Percentiles rank a stretch among this genome's conserved stretches.
These are phyloP conservation scores for Pythium guiyangense DNA, from an alignment of 352 stramenopile species.

Conservation along the genomic window DNA sequence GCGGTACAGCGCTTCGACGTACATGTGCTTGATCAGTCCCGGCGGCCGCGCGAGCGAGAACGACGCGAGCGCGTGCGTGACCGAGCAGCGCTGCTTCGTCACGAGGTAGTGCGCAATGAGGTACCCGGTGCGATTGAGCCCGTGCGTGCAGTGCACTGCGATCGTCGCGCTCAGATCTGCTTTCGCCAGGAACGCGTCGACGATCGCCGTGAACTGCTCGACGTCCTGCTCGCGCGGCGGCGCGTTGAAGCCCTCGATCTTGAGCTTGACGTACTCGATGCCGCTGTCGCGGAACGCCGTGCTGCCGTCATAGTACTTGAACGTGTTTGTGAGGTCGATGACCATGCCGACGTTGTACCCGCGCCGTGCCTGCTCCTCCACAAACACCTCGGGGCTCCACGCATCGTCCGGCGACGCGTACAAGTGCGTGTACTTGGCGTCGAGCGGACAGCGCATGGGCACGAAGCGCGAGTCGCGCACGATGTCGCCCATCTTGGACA, in stretches of 20 bases:
- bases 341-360: constrained; percentile 54
- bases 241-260: constrained; percentile 65
- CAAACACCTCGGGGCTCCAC: constrained; percentile 57
- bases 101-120: constrained; percentile 75
- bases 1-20: constrained; percentile 69
- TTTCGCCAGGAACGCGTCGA: constrained; percentile 50
- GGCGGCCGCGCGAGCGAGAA: constrained; percentile 59
- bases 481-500: constrained; percentile 62
- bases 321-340: constrained; percentile 82
- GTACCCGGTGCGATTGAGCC: constrained; percentile 76
- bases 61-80: too few species aligned
- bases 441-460: constrained; percentile 63
- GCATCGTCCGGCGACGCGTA: constrained; percentile 31
- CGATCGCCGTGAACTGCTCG: constrained; percentile 53
- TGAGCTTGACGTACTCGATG: constrained; percentile 74
- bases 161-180: constrained; percentile 40
- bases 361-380: constrained; percentile 31
- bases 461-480: constrained; percentile 12
- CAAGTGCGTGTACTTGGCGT: constrained; percentile 52
- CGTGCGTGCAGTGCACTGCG: constrained; percentile 77
- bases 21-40: constrained; percentile 83
- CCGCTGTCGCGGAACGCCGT: constrained; percentile 35
- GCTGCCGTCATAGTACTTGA: constrained; percentile 76
- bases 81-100: constrained; percentile 27
- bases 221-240: constrained; percentile 49